phyloP scores from a whole-genome alignment of 352 stramenopile species.

The Aphanomyces astaci region DNA sequence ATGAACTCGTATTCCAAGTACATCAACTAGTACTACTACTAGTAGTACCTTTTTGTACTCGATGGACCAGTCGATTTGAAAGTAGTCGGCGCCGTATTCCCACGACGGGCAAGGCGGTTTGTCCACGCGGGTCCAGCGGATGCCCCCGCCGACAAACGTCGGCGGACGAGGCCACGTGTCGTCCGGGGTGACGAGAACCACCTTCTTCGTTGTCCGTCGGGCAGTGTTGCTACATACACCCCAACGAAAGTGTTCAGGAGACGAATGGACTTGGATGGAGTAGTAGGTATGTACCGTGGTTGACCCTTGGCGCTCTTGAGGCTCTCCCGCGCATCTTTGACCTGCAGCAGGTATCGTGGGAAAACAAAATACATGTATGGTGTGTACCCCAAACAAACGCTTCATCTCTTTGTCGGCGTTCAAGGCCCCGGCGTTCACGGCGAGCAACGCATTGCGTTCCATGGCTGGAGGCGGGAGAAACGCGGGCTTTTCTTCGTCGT shows the following conservation, averaged over 20 bases:
- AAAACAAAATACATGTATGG: neutral
- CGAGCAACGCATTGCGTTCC: conserved; percentile 43
- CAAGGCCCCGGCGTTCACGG: conserved; percentile 59
- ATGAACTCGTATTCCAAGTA: no score
- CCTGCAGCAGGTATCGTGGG: conserved; percentile 28
- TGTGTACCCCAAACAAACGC: conserved; percentile 70
- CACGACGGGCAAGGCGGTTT: conserved; percentile 56
- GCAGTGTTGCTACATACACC: conserved; percentile 54
- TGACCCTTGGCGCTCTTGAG: conserved; percentile 17
- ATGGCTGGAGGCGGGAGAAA: conserved; percentile 35
- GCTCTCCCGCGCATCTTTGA: conserved; percentile 50
- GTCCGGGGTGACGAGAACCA: conserved; percentile 62
- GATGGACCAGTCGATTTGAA: conserved; percentile 79
- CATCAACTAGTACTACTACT: no score
- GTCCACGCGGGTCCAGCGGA: conserved; percentile 76
- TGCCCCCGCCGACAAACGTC: conserved; percentile 77
- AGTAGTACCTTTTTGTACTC: conserved; percentile 87
- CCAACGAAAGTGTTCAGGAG: no score
- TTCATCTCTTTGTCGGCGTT: conserved; percentile 87
- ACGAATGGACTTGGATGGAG: no score
- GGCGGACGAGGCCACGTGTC: conserved; percentile 79
- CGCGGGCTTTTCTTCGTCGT: conserved; percentile 33
- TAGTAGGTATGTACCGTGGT: conserved; percentile 1
- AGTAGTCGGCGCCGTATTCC: conserved; percentile 70
- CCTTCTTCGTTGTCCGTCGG: conserved; percentile 58